Evolutionary conservation across 1,284 basidiomycete species (phyloP).

Genomic region (Cryptococcus maquisensis): DNA sequence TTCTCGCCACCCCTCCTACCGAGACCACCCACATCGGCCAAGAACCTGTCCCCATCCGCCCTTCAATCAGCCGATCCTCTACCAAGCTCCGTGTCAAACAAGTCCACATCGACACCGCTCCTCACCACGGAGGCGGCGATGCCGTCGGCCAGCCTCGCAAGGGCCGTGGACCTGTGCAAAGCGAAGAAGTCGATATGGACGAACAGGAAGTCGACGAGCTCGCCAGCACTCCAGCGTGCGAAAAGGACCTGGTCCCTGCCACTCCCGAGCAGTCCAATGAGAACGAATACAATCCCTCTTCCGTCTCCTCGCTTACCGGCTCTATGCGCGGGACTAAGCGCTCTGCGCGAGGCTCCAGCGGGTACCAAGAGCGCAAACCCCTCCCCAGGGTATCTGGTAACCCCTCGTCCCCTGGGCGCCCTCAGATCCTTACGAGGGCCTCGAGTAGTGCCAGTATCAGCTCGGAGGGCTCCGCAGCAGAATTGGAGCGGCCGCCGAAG

Average conservation of each 20-base stretch:
- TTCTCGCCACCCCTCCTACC: conserved; percentile 36
- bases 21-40: conserved; percentile 7
- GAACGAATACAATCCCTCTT: neutral
- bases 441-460: conserved; percentile 12
- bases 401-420: neutral
- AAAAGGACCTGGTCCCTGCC: neutral
- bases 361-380: neutral
- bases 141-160: conserved; percentile 43
- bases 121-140: conserved; percentile 27
- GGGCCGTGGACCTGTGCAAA: conserved; percentile 5
- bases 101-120: neutral
- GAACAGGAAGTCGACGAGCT: neutral
- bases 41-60: too few species aligned
- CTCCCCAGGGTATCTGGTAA: conserved; percentile 5
- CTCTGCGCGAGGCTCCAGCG: conserved; percentile 5
- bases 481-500: conserved; percentile 14
- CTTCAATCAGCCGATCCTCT: neutral
- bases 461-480: conserved; percentile 9
- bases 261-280: neutral
- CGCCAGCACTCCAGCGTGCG: neutral
- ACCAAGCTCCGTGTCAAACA: neutral
- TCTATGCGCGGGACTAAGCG: conserved; percentile 20
- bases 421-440: conserved; percentile 1
- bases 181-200: neutral
- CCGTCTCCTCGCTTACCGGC: neutral